Percentiles rank a stretch among this genome's conserved stretches.
Conservation (phyloP, 73 alveolate genomes). For the Stentor coeruleus region DNA sequence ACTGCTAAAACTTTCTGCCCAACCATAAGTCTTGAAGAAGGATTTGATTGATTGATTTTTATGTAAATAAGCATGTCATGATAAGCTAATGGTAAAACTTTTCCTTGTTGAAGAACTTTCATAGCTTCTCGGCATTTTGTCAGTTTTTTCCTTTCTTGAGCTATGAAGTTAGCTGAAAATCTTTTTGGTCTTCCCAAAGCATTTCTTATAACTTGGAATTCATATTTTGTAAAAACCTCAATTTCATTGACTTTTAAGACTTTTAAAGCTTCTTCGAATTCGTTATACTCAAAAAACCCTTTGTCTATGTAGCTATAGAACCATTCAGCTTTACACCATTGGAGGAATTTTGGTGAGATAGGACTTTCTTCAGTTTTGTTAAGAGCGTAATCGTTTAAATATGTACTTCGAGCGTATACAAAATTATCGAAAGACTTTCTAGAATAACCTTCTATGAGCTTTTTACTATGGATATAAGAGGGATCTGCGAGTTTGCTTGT, state of each 20-base stretch:
- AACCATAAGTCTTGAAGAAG: constrained; percentile 44
- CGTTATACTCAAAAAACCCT: constrained; percentile 42
- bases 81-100: constrained; percentile 36
- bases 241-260: constrained; percentile 27
- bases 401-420: constrained; percentile 16
- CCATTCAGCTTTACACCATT: constrained; percentile 58
- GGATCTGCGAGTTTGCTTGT: background rate
- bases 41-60: constrained; percentile 30
- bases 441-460: constrained; percentile 32
- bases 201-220: constrained; percentile 34
- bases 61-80: constrained; percentile 33
- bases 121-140: constrained; percentile 38
- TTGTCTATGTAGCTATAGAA: constrained; percentile 59
- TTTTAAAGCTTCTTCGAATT: constrained; percentile 34
- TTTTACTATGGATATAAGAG: background rate
- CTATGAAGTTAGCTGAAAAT: constrained; percentile 39
- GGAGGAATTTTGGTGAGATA: constrained; percentile 28
- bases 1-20: constrained; percentile 63
- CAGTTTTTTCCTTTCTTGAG: constrained; percentile 43
- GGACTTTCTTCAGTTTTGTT: background rate
- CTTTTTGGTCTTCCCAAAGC: constrained; percentile 39
- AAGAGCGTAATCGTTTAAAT: constrained; percentile 23
- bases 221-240: constrained; percentile 26
- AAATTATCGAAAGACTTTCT: constrained; percentile 25
- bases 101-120: constrained; percentile 34